phyloP scores from a whole-genome alignment of 192 early-diverging fungal species.

The Radiomyces spectabilis region DNA sequence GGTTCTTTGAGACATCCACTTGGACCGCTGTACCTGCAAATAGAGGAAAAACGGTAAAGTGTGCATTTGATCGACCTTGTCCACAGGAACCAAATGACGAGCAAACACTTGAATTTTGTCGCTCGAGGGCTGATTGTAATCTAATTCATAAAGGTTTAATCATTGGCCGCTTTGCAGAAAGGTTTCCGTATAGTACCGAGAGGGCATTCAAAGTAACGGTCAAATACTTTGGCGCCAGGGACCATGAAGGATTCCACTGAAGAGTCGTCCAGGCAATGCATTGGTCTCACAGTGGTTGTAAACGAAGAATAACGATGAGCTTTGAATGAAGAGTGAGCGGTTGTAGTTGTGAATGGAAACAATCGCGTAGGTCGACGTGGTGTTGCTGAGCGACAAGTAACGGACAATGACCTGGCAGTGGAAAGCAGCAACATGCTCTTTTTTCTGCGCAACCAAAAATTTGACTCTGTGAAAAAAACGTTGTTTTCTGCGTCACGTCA shows the following conservation, averaged over 20 bases:
- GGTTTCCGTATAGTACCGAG: too few species aligned
- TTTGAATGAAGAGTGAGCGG: too few species aligned
- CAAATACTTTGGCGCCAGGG: slow-evolving; percentile 48
- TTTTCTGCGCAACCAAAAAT: too few species aligned
- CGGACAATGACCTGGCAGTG: too few species aligned
- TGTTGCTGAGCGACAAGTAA: too few species aligned
- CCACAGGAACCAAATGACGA: slow-evolving; percentile 47
- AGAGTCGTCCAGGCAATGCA: slow-evolving; percentile 40
- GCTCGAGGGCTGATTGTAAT: slow-evolving; percentile 4
- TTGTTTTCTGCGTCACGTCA: not conserved
- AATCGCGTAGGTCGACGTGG: too few species aligned
- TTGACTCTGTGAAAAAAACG: too few species aligned
- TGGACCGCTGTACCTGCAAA: slow-evolving; percentile 31
- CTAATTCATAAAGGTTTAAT: too few species aligned
- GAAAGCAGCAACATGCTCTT: too few species aligned
- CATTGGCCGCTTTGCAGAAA: too few species aligned
- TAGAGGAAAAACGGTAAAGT: slow-evolving; percentile 49
- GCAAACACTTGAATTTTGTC: slow-evolving; percentile 39
- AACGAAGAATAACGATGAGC: too few species aligned
- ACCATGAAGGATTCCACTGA: slow-evolving; percentile 41
- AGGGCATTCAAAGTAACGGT: slow-evolving; percentile 51
- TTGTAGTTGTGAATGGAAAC: not conserved
- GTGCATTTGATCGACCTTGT: slow-evolving; percentile 36
- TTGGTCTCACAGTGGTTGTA: not conserved
- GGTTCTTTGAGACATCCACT: not conserved